Conservation (phyloP, 148 eudicot species). For the Rhododendron mucronatum region DNA sequence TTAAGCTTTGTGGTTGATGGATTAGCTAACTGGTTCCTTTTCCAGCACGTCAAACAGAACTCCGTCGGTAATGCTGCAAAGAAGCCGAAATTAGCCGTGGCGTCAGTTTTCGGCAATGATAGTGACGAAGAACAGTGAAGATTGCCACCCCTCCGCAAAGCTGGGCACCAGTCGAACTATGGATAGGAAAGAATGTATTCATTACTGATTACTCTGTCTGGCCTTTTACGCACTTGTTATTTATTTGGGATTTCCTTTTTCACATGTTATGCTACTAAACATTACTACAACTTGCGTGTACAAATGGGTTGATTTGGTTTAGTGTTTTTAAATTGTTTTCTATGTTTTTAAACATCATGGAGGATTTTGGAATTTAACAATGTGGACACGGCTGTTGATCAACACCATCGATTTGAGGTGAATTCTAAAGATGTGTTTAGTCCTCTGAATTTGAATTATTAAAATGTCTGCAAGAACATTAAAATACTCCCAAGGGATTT, state of each 20-base stretch:
- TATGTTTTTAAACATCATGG: neutral
- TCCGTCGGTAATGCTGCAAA: slow-evolving; percentile 38
- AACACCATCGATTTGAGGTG: too few species aligned
- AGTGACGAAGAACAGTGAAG: slow-evolving; percentile 63
- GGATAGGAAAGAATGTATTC: neutral
- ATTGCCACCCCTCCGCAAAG: too few species aligned
- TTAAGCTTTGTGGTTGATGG: neutral
- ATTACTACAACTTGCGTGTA: neutral
- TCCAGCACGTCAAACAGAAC: slow-evolving; percentile 33
- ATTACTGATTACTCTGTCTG: neutral
- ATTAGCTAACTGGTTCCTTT: slow-evolving; percentile 6
- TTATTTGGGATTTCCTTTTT: neutral
- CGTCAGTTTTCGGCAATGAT: slow-evolving; percentile 65
- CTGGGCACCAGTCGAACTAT: neutral
- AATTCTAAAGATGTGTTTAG: too few species aligned
- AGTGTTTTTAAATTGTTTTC: too few species aligned
- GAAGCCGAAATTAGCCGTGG: slow-evolving; percentile 69
- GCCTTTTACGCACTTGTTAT: neutral
- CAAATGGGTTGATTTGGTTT: too few species aligned
- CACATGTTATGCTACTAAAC: neutral
- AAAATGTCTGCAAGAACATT: too few species aligned
- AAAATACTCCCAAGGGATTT: too few species aligned
- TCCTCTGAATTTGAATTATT: too few species aligned
- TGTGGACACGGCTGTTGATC: too few species aligned
- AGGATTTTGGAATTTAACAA: too few species aligned